Base-by-base conservation (phyloP, 2,329 filamentous ascomycete species). In the Aspergillus sp. region DNA sequence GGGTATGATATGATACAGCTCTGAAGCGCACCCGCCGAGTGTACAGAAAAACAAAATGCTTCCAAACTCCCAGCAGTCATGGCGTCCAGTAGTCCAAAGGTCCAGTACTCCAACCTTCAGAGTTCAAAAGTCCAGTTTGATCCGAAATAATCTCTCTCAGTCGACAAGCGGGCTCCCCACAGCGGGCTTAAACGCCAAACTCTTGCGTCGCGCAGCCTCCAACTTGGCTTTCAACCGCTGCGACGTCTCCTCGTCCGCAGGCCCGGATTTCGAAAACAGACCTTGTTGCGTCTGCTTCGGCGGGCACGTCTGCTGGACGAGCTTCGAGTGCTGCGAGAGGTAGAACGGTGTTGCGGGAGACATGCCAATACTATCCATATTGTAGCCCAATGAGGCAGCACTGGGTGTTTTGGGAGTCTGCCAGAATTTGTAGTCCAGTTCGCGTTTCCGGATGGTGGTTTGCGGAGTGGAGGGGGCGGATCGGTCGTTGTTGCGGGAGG, bases 151-250 rank as follows among this genome's bases (percentile, higher is more conserved):
- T 28, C 55, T 23, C 45, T 45, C 50, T 52, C 28, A 61, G 31
- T 61, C 59, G n/a, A 58, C 46, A 34, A 61, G 54, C 23, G 43
- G 59, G 19, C 59, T 61, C 13, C 59, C 54, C 38, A 58, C 41
- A 23, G 43, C 38, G 34, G 59, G 59, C 30, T 61, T 61, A 25
- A 58, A 58, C 2, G 59, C 59, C 57, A 99, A 82, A 64, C 89
- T 85, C 80, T 88, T 93, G 72, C 91, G 85, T 69, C 93, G 85
- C 71, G 88, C 82, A 4, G 83, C 77, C 7, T 93, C 90, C 73
- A 93, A 79, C 52, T 87, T 82, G 76, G 86, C 82, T 64, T 87
- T 78, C 59, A 90, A 81, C 19, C 74, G 72, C 23, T 76, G 73
- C 46, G 74, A 74, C 1, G 69, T 63, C 41, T 77, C 74, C 49